These are phyloP conservation scores for Amphicarpaea edgeworthii DNA, from an alignment of 306 rosid species.

Conservation along the genomic window DNA sequence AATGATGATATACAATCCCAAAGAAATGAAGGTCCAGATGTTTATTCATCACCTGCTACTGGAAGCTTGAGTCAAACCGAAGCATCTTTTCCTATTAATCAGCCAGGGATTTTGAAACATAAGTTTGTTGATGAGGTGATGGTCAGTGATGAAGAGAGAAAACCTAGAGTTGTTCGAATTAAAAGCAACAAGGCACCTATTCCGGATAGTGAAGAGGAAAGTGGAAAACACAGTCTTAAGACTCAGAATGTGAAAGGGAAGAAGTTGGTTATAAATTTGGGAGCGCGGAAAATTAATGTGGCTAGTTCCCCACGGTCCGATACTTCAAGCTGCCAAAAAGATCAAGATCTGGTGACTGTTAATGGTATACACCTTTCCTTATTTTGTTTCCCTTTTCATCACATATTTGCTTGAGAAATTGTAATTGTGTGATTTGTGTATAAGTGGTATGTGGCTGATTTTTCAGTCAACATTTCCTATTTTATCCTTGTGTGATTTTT, in stretches of 20 bases:
- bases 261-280: constrained; percentile 91
- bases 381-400: not conserved
- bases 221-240: constrained; percentile 65
- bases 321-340: constrained; percentile 85
- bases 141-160: constrained; percentile 87
- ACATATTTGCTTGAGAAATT: not conserved
- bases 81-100: constrained; percentile 59
- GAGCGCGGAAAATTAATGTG: constrained; percentile 84
- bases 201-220: constrained; percentile 76
- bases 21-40: constrained; percentile 65
- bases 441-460: constrained; percentile 29
- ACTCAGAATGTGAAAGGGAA: constrained; percentile 78
- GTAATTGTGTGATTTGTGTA: constrained; percentile 1
- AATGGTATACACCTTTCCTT: constrained; percentile 61
- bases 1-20: constrained; percentile 64
- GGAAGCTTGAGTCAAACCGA: constrained; percentile 75
- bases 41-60: constrained; percentile 71
- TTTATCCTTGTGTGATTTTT: constrained; percentile 37
- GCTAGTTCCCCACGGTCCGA: constrained; percentile 88
- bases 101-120: constrained; percentile 73
- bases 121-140: constrained; percentile 95
- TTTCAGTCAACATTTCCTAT: constrained; percentile 14
- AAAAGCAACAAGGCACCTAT: constrained; percentile 68
- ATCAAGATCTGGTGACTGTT: constrained; percentile 61
- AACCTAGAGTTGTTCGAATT: constrained; percentile 74